Percentiles rank a stretch among this genome's conserved stretches.
phyloP scores from a whole-genome alignment of 2,329 filamentous ascomycete genomes.

The Aspergillus sclerotialis region DNA sequence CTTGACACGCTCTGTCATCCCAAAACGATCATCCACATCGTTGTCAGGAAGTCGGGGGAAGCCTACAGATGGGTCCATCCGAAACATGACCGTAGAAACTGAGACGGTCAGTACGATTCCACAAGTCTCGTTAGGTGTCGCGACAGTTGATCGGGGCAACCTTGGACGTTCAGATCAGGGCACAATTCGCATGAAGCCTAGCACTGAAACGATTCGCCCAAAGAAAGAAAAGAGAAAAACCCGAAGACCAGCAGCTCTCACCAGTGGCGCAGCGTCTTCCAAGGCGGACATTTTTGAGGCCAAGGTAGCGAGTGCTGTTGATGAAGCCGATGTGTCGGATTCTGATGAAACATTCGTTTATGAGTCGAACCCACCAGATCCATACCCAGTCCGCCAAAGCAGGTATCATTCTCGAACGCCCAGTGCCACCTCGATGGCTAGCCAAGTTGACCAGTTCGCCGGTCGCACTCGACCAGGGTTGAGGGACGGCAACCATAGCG shows the following conservation, averaged over 20 bases:
- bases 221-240: conserved; percentile 86
- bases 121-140: conserved; percentile 66
- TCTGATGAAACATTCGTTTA: conserved; percentile 99
- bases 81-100: conserved; percentile 96
- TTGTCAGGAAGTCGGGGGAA: conserved; percentile 57
- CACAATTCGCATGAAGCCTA: conserved; percentile 77
- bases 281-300: conserved; percentile 98
- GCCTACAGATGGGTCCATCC: conserved; percentile 63
- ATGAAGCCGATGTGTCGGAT: conserved; percentile 92
- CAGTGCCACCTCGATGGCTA: conserved; percentile 72
- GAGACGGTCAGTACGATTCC: conserved; percentile 91
- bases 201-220: conserved; percentile 90
- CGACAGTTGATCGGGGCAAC: conserved; percentile 47
- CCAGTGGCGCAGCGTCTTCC: conserved; percentile 60
- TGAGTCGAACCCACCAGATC: conserved; percentile 80
- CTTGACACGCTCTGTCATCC: conserved; percentile 46
- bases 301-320: conserved; percentile 90
- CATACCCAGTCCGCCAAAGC: conserved; percentile 51
- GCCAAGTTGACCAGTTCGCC: conserved; percentile 40
- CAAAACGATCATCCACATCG: conserved; percentile 63
- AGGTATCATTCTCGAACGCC: conserved; percentile 91
- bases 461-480: conserved; percentile 58
- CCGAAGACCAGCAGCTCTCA: conserved; percentile 61
- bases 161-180: conserved; percentile 59
- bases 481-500: conserved; percentile 56